Base-by-base conservation (phyloP, 306 rosid genomes). In the Citrullus colocynthis region DNA sequence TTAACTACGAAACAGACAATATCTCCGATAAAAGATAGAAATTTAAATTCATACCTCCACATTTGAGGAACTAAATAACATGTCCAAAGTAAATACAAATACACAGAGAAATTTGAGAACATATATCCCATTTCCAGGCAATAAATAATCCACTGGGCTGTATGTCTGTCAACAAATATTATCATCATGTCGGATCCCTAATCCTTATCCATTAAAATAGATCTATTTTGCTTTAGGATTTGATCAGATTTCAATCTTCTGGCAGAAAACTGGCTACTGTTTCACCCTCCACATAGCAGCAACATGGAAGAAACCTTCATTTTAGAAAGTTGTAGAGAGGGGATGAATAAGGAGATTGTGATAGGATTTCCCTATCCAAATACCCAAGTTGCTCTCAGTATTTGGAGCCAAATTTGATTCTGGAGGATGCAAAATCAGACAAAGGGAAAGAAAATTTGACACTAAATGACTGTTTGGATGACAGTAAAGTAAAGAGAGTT, bases 401-500 rank as follows among this genome's bases (percentile, higher is more conserved):
- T 20, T 69, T 42, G 54, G 36, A 69, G 48, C 58, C 39, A 70
- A 45, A 70, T 45, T 42, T 21, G 34, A 2, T 45, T 70, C 54
- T 67, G 32, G 21, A 24, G 20, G 20, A 24, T 28, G 42, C 21
- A 51, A 32, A 51, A 49, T 52, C 77, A 73, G 77, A 73, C 77
- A 17, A 44, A 8, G 37, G 13, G 15, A 49, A 48, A 15, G 21
- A 24, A 71, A 71, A 51, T 16, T 73, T 49, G 62, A 51, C 77
- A 73, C 62, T 44, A 28, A 45, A 72, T 3, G 36, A 12, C n/a
- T 70, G 9, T 21, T 44, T 21, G 2, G 32, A 66, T 39, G 51
- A 70, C 75, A 70, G 75, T 44, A 70, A 70, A 70, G 75, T 42
- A 42, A 7, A 63, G 71, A 63, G 71, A 44, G 75, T 21, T 69